Conservation (phyloP, 108 stramenopile species). For the Skeletonema menzelii region DNA sequence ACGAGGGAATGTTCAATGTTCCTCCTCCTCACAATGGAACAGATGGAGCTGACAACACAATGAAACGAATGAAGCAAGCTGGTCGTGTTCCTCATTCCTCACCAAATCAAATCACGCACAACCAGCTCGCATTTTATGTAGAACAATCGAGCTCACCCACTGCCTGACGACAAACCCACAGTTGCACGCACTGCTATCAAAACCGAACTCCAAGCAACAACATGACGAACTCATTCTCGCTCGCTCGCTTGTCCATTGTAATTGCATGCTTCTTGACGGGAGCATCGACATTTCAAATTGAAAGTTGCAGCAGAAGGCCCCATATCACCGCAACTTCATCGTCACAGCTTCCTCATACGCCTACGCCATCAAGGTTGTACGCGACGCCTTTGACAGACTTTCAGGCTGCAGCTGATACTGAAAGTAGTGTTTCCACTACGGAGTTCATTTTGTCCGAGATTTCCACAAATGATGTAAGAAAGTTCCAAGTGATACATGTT, state of each 20-base stretch:
- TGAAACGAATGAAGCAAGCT: too few species aligned
- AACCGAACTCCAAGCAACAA: not conserved
- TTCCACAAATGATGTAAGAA: constrained; percentile 20
- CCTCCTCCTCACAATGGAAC: too few species aligned
- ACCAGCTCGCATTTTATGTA: too few species aligned
- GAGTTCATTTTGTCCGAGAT: constrained; percentile 23
- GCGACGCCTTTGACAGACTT: not conserved
- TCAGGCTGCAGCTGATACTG: not conserved
- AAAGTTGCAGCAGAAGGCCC: not conserved
- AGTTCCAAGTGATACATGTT: too few species aligned
- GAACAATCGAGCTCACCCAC: too few species aligned
- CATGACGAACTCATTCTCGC: not conserved
- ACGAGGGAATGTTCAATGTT: too few species aligned
- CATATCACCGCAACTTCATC: not conserved
- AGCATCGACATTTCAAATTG: not conserved
- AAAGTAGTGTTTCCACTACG: not conserved
- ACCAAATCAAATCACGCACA: too few species aligned
- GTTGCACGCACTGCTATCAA: too few species aligned
- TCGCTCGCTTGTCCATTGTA: not conserved
- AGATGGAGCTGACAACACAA: too few species aligned
- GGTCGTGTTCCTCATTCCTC: too few species aligned
- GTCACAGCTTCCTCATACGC: not conserved
- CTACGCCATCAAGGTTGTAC: not conserved
- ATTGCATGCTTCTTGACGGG: not conserved
- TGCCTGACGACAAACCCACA: too few species aligned